phyloP scores from a whole-genome alignment of 2,329 filamentous ascomycete species.

The Penicillium hordei region DNA sequence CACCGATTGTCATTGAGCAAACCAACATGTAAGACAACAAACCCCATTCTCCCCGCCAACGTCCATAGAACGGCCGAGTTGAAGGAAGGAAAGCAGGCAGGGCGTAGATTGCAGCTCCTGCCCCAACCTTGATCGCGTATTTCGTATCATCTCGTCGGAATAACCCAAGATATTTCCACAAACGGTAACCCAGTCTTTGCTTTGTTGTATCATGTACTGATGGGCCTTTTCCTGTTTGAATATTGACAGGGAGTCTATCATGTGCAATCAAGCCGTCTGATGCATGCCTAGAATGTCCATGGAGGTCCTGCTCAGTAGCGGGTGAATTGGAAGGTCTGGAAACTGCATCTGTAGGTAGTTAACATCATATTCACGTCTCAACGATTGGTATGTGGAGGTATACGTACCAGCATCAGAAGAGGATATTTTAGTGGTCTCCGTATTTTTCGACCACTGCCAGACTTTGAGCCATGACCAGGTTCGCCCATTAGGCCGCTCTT shows the following conservation, averaged over 20 bases:
- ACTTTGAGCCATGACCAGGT: slow-evolving; percentile 85
- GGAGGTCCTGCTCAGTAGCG: background rate
- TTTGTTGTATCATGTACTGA: slow-evolving; percentile 18
- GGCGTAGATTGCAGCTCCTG: slow-evolving; percentile 85
- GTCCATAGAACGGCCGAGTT: slow-evolving; percentile 76
- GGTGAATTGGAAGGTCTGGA: background rate
- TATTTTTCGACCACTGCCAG: slow-evolving; percentile 55
- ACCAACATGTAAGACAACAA: slow-evolving; percentile 97
- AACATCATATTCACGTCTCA: background rate
- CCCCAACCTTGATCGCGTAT: slow-evolving; percentile 90
- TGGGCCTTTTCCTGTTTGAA: slow-evolving; percentile 4
- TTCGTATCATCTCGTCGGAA: slow-evolving; percentile 65
- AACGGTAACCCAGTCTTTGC: slow-evolving; percentile 41
- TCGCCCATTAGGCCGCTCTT: slow-evolving; percentile 60
- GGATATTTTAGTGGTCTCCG: slow-evolving; percentile 14
- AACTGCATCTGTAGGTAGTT: background rate
- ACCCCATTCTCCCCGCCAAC: slow-evolving; percentile 96
- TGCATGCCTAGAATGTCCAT: slow-evolving; percentile 2
- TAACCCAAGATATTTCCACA: slow-evolving; percentile 49
- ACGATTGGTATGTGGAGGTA: background rate
- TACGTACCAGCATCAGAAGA: slow-evolving; percentile 32
- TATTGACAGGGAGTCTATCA: slow-evolving; percentile 8
- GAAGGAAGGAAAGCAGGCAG: slow-evolving; percentile 79
- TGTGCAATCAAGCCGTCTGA: slow-evolving; percentile 13
- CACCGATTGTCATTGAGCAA: slow-evolving; percentile 94